Conservation (phyloP, 177 flowering plant genomes). For the Vitis hybrid region DNA sequence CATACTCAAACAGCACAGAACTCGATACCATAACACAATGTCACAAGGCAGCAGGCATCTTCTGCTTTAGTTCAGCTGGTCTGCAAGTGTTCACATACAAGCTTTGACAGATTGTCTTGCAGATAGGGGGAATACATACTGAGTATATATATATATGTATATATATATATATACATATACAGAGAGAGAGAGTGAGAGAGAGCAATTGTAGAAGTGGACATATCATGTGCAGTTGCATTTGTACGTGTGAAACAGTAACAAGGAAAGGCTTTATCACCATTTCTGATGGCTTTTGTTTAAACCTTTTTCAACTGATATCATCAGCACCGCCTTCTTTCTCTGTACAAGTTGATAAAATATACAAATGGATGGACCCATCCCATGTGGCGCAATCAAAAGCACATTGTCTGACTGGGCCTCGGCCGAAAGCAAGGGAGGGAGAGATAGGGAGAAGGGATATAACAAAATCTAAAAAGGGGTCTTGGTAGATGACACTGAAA, state of each 20-base stretch:
- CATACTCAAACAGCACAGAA: too few relatives aligned
- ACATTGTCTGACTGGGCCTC: constrained; percentile 17
- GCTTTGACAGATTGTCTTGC: too few relatives aligned
- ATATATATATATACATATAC: too few relatives aligned
- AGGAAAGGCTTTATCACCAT: background rate
- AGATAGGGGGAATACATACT: too few relatives aligned
- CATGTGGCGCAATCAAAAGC: constrained; percentile 35
- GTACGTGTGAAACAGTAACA: background rate
- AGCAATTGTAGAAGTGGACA: too few relatives aligned
- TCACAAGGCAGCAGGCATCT: too few relatives aligned
- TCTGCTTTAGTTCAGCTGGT: too few relatives aligned
- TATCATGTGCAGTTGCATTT: background rate
- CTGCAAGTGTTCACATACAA: too few relatives aligned
- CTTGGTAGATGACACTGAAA: background rate
- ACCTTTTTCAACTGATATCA: background rate
- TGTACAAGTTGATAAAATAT: background rate
- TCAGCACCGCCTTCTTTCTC: constrained; percentile 1
- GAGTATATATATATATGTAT: background rate
- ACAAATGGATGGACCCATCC: constrained; percentile 18
- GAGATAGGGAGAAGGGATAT: background rate
- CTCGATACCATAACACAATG: too few relatives aligned
- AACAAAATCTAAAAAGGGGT: background rate
- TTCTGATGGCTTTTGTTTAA: background rate
- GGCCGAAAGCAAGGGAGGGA: constrained; percentile 27
- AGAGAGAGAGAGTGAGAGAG: too few relatives aligned